Percentiles rank a stretch among this genome's conserved stretches.
Evolutionary conservation across 441 rosid species (phyloP).

Genomic region (Adansonia rubrostipa): DNA sequence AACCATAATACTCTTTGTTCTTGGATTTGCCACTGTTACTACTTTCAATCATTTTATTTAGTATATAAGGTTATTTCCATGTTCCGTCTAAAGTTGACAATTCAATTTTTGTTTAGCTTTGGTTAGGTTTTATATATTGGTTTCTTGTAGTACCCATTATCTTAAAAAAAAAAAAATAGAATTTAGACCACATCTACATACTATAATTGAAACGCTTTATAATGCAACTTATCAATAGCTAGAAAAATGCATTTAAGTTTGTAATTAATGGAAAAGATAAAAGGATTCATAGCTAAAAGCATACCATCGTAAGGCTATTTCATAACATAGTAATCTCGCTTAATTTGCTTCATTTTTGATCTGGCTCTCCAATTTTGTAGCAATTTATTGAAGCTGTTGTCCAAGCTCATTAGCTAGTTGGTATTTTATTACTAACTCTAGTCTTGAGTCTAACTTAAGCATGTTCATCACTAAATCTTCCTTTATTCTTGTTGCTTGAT

Average conservation of each 20-base stretch:
- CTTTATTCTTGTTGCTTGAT: slow-evolving; percentile 31
- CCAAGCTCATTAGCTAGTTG: slow-evolving; percentile 47
- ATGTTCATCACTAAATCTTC: slow-evolving; percentile 47
- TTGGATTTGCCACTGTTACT: too few relatives aligned
- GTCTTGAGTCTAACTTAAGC: slow-evolving; percentile 47
- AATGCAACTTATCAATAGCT: too few relatives aligned
- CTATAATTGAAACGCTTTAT: slow-evolving; percentile 27
- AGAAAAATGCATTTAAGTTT: too few relatives aligned
- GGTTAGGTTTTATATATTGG: background rate
- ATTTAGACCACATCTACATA: background rate
- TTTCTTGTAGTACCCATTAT: too few relatives aligned
- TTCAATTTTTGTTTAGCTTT: slow-evolving; percentile 32
- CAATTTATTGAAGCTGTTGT: slow-evolving; percentile 49
- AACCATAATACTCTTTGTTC: too few relatives aligned
- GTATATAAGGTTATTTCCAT: background rate
- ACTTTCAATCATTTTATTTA: too few relatives aligned
- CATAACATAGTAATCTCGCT: slow-evolving; percentile 37
- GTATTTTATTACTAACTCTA: slow-evolving; percentile 39
- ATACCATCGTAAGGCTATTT: slow-evolving; percentile 37
- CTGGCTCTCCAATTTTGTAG: slow-evolving; percentile 56
- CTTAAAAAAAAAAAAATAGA: too few relatives aligned
- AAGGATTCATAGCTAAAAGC: slow-evolving; percentile 38
- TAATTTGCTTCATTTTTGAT: slow-evolving; percentile 46
- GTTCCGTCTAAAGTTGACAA: background rate
- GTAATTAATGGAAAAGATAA: too few relatives aligned